A percentile compares a stretch with the other conserved stretches of the same genome.
Conservation (phyloP, 1,284 basidiomycete genomes). For the Farysia itapuensis region DNA sequence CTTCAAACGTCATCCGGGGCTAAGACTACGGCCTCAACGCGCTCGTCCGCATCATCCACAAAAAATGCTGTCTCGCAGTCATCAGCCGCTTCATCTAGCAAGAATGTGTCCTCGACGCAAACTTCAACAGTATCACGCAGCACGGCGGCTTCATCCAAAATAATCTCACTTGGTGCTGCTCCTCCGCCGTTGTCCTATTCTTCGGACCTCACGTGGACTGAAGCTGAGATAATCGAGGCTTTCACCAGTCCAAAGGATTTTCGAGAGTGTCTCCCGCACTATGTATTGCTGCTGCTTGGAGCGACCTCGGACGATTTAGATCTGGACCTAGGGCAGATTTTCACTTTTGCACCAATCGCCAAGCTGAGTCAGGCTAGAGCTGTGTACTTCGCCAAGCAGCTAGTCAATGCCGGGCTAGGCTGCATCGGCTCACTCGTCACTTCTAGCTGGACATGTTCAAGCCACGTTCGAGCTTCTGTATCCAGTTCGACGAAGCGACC, state of each 20-base stretch:
- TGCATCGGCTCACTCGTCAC: constrained; percentile 8
- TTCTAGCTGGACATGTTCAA: constrained; percentile 12
- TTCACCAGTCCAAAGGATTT: constrained; percentile 4
- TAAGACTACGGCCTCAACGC: no score
- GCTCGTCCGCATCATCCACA: no score
- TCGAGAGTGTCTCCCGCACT: constrained; percentile 4
- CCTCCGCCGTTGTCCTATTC: no score
- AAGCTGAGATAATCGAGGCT: constrained; percentile 12
- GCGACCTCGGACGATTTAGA: constrained; percentile 7
- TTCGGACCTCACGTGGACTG: constrained; percentile 14
- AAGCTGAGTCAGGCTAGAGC: constrained; percentile 8
- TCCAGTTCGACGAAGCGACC: no score
- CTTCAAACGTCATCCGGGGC: no score
- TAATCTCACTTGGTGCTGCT: no score
- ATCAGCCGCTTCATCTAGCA: no score
- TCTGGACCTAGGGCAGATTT: constrained; percentile 7
- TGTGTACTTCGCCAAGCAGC: constrained; percentile 37
- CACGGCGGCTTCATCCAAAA: no score
- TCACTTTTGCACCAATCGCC: background rate
- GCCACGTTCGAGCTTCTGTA: constrained; percentile 1
- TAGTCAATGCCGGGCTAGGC: constrained; percentile 36
- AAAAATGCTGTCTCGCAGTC: no score
- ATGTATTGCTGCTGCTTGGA: constrained; percentile 12
- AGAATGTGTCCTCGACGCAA: no score
- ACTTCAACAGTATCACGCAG: no score